phyloP scores from a whole-genome alignment of 2,329 filamentous ascomycete species.

The Penicillium sp. region DNA sequence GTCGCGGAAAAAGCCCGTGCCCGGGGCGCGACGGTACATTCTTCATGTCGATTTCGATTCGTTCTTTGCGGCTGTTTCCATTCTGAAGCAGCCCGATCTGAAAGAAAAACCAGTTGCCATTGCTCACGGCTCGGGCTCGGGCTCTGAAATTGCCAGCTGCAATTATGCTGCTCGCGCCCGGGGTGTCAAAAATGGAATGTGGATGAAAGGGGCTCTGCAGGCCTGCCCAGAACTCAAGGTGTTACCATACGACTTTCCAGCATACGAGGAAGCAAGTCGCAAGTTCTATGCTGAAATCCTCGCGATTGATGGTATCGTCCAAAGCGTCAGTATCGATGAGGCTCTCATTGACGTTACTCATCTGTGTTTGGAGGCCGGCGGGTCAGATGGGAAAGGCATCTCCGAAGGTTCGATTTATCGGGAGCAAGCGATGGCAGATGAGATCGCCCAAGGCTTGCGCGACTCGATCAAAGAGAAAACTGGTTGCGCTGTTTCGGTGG shows the following conservation, averaged over 20 bases:
- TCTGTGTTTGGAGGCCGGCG: conserved; percentile 63
- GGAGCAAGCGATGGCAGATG: conserved; percentile 75
- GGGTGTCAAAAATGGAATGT: conserved; percentile 97
- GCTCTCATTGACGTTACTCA: conserved; percentile 80
- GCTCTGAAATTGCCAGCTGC: conserved; percentile 95
- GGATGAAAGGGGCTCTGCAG: conserved; percentile 89
- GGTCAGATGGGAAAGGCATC: conserved; percentile 62
- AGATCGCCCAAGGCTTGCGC: conserved; percentile 66
- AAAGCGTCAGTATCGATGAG: conserved; percentile 97
- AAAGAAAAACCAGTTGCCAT: conserved; percentile 79
- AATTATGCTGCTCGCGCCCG: conserved; percentile 87
- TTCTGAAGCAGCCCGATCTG: conserved; percentile 72
- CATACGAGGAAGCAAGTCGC: conserved; percentile 86
- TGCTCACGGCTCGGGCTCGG: conserved; percentile 78
- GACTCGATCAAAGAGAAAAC: conserved; percentile 69
- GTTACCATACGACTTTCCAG: conserved; percentile 91
- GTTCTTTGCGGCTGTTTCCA: conserved; percentile 93
- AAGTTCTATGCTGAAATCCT: conserved; percentile 85
- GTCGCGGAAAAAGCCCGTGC: conserved; percentile 52
- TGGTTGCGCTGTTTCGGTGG: conserved; percentile 83
- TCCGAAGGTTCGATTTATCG: conserved; percentile 68
- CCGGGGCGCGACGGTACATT: conserved; percentile 72
- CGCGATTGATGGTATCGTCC: conserved; percentile 74
- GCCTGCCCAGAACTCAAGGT: conserved; percentile 83
- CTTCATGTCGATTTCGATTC: conserved; percentile 98